These are phyloP conservation scores for Chlamydomonas applanata DNA, from an alignment of 139 green algal species.

Conservation along the genomic window DNA sequence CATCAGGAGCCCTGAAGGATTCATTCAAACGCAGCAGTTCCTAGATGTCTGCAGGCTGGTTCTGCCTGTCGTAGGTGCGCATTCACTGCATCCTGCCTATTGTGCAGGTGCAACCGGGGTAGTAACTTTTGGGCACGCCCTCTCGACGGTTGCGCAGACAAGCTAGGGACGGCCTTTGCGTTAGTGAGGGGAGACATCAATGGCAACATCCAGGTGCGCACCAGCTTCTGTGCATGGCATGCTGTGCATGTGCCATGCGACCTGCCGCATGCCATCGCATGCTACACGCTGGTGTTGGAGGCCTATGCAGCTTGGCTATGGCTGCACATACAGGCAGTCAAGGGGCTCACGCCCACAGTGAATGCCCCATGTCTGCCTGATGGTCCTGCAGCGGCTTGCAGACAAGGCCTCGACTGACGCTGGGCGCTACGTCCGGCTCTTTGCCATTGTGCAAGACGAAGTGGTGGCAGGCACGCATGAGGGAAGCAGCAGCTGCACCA, in stretches of 20 bases:
- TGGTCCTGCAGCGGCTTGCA: slow-evolving; percentile 42
- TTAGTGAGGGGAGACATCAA: slow-evolving; percentile 67
- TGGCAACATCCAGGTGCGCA: slow-evolving; percentile 68
- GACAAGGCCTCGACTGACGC: slow-evolving; percentile 38
- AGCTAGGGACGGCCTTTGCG: slow-evolving; percentile 63
- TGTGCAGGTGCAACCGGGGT: no score
- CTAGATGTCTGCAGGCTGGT: slow-evolving; percentile 53
- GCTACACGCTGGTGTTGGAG: neutral
- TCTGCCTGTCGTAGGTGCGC: slow-evolving; percentile 59
- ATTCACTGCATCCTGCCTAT: neutral
- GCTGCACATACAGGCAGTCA: no score
- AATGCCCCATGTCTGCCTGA: neutral
- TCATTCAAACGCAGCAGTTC: slow-evolving; percentile 52
- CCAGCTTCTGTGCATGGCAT: neutral
- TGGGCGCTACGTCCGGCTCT: slow-evolving; percentile 44
- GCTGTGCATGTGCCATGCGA: neutral
- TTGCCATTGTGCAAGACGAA: slow-evolving; percentile 68
- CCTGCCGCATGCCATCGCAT: no score
- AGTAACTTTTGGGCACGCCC: neutral
- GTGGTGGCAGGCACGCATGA: slow-evolving; percentile 40
- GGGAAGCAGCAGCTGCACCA: slow-evolving; percentile 53
- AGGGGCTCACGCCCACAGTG: neutral
- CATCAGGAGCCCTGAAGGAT: slow-evolving; percentile 40
- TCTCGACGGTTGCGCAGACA: slow-evolving; percentile 43
- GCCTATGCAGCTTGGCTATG: no score